Base-by-base conservation (phyloP, 768 basidiomycete species). In the Galerina marginata region DNA sequence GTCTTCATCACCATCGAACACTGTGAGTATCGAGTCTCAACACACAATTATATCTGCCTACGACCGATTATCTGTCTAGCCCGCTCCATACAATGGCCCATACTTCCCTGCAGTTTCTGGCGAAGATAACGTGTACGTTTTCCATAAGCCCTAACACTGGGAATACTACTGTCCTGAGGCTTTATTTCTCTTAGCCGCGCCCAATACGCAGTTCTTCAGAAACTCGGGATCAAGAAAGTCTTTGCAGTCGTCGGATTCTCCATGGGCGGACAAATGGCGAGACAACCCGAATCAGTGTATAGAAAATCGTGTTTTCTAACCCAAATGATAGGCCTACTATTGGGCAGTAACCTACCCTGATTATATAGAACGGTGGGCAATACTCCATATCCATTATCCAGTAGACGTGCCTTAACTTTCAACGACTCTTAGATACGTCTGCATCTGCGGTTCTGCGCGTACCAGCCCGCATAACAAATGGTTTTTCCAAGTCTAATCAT, bases 1-100 rank as follows among this genome's bases (percentile, higher is more conserved):
- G 84, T 86, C 84, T 0, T 86, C 85, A 15, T 86, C 86, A 29
- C 85, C 86, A 20, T 86, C 85, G 0, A 86, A 86, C 67, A 86
- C 86, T 56, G 84, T 84, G 61, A 67, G 64, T 29, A 26, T 25
- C 36, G 20, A 9, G 33, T 25, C 26, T 39, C 10, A 46, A 40
- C 54, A 50, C 40, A 60, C 47, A 53, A 44, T 49, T 36, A 36
- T 38, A 23, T 39, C 25, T 26, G 43, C 39, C 47, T 7, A 6
- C 15, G 20, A 38, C 36, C 14, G 7, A 29, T 44, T 11, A 42
- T 15, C 9, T 54, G 26, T 42, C 33, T 49, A 87, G 85, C 82
- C 85, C n/a, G 63, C 72, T 9, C 85, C 85, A 1, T 82, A 82
- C 65, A 83, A 84, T 59, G 84, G 85, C 2, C 83, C 85, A 10